phyloP scores from a whole-genome alignment of 768 basidiomycete genomes.

The Boletus fagicola region DNA sequence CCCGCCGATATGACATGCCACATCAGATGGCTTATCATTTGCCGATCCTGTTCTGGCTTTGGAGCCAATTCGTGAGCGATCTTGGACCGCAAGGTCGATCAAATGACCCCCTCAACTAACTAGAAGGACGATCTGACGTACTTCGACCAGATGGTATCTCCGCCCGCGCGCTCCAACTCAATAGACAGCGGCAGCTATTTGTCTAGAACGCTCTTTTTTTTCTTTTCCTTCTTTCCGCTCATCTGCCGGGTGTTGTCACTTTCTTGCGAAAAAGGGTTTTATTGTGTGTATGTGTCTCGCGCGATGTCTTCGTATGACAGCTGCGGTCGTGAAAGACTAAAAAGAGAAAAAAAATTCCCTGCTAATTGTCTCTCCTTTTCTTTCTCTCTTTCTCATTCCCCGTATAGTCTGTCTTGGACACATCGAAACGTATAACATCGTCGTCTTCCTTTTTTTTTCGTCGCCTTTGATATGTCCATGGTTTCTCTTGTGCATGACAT shows the following conservation, averaged over 20 bases:
- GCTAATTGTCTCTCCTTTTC: not conserved
- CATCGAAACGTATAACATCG: not conserved
- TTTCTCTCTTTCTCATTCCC: too few relatives aligned
- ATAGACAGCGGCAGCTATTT: slow-evolving; percentile 4
- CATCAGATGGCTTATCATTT: slow-evolving; percentile 10
- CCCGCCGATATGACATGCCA: not conserved
- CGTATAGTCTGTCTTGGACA: not conserved
- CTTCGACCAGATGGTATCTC: slow-evolving; percentile 4
- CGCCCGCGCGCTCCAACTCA: slow-evolving; percentile 2
- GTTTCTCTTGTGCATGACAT: not conserved
- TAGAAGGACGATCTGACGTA: not conserved
- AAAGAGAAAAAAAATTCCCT: not conserved
- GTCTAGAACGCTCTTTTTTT: not conserved
- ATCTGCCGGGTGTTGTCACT: not conserved
- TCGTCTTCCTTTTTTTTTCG: not conserved
- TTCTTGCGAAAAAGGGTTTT: slow-evolving; percentile 4
- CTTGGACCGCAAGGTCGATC: not conserved
- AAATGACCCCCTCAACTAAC: not conserved
- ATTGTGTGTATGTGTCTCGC: slow-evolving; percentile 2
- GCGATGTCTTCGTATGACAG: not conserved
- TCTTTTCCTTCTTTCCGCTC: not conserved
- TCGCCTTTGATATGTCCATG: not conserved
- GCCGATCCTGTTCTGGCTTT: slow-evolving; percentile 3
- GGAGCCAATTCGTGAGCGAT: slow-evolving; percentile 1
- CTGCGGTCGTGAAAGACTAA: not conserved